A percentile compares a stretch with the other conserved stretches of the same genome.
phyloP scores from a whole-genome alignment of 192 early-diverging fungal genomes.

The Backusella australiensis region DNA sequence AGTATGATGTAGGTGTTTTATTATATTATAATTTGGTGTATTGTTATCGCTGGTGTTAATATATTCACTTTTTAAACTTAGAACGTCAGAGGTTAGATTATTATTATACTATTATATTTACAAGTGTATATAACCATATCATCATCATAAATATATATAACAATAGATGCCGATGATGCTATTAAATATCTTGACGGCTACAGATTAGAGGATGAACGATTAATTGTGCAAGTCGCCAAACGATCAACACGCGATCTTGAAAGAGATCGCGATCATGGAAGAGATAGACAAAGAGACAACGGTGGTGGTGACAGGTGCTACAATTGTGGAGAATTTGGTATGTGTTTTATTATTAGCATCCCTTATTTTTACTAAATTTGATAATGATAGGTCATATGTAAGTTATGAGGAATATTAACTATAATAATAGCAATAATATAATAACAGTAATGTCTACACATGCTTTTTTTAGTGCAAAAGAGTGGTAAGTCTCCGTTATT shows the following conservation, averaged over 20 bases:
- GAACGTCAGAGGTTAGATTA: conserved; percentile 12
- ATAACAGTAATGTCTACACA: not conserved
- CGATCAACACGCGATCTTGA: not conserved
- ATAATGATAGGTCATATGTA: conserved; percentile 20
- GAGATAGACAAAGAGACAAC: not conserved
- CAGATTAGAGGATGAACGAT: conserved; percentile 26
- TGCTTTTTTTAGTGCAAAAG: conserved; percentile 21
- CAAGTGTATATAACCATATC: not conserved
- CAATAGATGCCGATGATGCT: conserved; percentile 34
- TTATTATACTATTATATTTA: too few species aligned
- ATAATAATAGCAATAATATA: not conserved
- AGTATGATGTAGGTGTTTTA: conserved; percentile 29
- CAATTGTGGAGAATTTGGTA: conserved; percentile 35
- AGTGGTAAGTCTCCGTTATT: conserved; percentile 23
- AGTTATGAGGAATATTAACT: not conserved
- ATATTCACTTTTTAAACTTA: not conserved
- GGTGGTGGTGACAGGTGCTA: conserved; percentile 26
- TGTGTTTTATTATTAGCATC: not conserved
- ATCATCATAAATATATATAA: not conserved
- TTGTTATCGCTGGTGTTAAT: not conserved
- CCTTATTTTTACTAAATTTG: not conserved
- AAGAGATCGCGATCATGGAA: not conserved
- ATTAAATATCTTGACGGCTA: conserved; percentile 29
- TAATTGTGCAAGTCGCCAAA: conserved; percentile 19
- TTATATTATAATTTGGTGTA: not conserved